These are phyloP conservation scores for Syncephalis fuscata DNA, from an alignment of 371 early-diverging fungal species.

Conservation along the genomic window DNA sequence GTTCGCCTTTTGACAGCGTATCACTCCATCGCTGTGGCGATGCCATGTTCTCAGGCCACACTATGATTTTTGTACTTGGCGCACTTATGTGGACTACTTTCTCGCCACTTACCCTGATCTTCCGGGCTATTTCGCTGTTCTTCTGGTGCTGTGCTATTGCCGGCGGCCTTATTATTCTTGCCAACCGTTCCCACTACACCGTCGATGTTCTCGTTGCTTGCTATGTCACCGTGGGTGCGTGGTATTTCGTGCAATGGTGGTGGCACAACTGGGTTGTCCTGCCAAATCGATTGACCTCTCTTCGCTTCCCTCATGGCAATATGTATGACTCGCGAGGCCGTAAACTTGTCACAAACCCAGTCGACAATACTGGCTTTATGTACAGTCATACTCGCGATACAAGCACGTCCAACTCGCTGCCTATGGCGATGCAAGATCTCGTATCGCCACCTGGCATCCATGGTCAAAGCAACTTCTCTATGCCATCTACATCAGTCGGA, in stretches of 20 bases:
- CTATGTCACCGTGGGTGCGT: constrained; percentile 27
- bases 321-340: too few relatives aligned
- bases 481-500: too few relatives aligned
- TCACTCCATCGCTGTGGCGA: constrained; percentile 35
- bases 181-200: constrained; percentile 39
- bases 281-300: neutral
- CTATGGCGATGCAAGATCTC: too few relatives aligned
- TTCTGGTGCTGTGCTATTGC: constrained; percentile 22
- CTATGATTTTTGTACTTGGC: constrained; percentile 29
- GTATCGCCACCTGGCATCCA: too few relatives aligned
- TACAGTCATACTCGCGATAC: too few relatives aligned
- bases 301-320: neutral
- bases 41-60: constrained; percentile 37
- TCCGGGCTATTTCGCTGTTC: constrained; percentile 9
- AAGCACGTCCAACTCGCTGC: too few relatives aligned
- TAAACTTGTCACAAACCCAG: too few relatives aligned
- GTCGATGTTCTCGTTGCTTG: constrained; percentile 33
- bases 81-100: constrained; percentile 26
- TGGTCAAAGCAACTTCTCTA: too few relatives aligned
- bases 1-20: constrained; percentile 27
- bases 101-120: constrained; percentile 12
- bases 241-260: constrained; percentile 12
- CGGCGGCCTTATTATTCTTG: constrained; percentile 27
- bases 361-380: too few relatives aligned
- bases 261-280: neutral